Evolutionary conservation across 2,329 filamentous ascomycete genomes (phyloP).

Genomic region (Aspergillus thermomutatus): DNA sequence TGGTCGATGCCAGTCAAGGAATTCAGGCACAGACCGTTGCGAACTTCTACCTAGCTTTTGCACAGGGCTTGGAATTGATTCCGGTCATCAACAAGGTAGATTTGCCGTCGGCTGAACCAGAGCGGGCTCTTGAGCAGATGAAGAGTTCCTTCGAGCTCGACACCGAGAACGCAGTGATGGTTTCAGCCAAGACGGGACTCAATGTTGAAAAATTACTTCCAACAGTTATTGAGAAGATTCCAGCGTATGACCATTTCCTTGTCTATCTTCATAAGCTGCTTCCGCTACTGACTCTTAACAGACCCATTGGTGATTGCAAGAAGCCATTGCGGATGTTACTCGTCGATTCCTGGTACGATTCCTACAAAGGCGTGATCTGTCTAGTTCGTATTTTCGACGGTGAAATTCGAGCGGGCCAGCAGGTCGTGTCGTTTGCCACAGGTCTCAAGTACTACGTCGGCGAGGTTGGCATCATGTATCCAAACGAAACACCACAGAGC

Average conservation of each 20-base stretch:
- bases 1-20: slow-evolving; percentile 95
- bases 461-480: slow-evolving; percentile 96
- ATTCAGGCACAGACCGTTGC: slow-evolving; percentile 97
- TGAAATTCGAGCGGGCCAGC: slow-evolving; percentile 74
- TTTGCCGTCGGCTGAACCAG: slow-evolving; percentile 82
- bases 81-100: slow-evolving; percentile 98
- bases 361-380: slow-evolving; percentile 88
- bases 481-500: slow-evolving; percentile 76
- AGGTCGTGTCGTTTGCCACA: slow-evolving; percentile 83
- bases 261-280: background rate
- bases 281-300: slow-evolving; percentile 23
- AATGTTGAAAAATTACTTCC: slow-evolving; percentile 84
- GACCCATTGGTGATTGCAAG: slow-evolving; percentile 66
- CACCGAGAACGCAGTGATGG: slow-evolving; percentile 67
- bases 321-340: slow-evolving; percentile 80
- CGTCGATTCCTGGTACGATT: slow-evolving; percentile 98
- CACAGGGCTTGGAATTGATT: slow-evolving; percentile 79
- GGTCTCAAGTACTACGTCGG: slow-evolving; percentile 87
- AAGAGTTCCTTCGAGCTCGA: slow-evolving; percentile 83
- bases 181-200: slow-evolving; percentile 90
- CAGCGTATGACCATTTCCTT: slow-evolving; percentile 48
- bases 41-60: slow-evolving; percentile 97
- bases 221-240: slow-evolving; percentile 79
- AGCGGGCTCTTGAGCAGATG: slow-evolving; percentile 82
- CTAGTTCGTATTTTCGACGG: slow-evolving; percentile 91